Percentiles rank a stretch among this genome's conserved stretches.
Evolutionary conservation across 2,329 filamentous ascomycete genomes (phyloP).

Genomic region (Leptographium galeiforme): DNA sequence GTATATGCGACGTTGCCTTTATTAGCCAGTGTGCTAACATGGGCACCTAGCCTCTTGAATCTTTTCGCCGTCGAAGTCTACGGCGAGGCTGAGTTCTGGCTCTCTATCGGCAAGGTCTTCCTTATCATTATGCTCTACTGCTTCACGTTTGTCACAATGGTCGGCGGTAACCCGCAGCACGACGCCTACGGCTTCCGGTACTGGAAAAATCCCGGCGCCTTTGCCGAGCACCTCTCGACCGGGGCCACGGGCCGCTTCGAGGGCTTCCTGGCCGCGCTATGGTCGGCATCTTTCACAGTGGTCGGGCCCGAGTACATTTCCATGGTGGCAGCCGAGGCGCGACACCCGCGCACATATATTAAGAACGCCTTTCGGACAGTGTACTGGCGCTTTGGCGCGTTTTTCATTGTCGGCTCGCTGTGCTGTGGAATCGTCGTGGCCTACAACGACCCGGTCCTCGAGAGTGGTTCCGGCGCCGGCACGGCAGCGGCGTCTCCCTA

Average conservation of each 20-base stretch:
- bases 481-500: slow-evolving; percentile 38
- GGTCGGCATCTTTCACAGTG: slow-evolving; percentile 26
- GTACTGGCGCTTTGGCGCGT: slow-evolving; percentile 56
- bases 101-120: slow-evolving; percentile 30
- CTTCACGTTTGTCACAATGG: slow-evolving; percentile 40
- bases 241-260: slow-evolving; percentile 24
- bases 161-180: slow-evolving; percentile 39
- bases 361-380: slow-evolving; percentile 55
- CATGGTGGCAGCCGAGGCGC: slow-evolving; percentile 55
- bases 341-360: slow-evolving; percentile 54
- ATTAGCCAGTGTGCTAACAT: background rate
- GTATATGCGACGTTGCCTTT: background rate
- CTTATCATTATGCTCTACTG: slow-evolving; percentile 44
- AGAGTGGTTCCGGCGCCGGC: slow-evolving; percentile 24
- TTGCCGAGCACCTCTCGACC: slow-evolving; percentile 21
- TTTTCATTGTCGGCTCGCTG: slow-evolving; percentile 53
- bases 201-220: slow-evolving; percentile 29
- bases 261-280: slow-evolving; percentile 16
- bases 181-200: slow-evolving; percentile 29
- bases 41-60: slow-evolving; percentile 6
- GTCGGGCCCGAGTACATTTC: slow-evolving; percentile 49
- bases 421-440: slow-evolving; percentile 55
- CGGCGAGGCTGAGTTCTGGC: slow-evolving; percentile 32
- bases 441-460: slow-evolving; percentile 35
- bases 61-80: slow-evolving; percentile 22